Percentiles rank a stretch among this genome's conserved stretches.
Evolutionary conservation across 768 basidiomycete species (phyloP).

Genomic region (Tylopilus felleus): DNA sequence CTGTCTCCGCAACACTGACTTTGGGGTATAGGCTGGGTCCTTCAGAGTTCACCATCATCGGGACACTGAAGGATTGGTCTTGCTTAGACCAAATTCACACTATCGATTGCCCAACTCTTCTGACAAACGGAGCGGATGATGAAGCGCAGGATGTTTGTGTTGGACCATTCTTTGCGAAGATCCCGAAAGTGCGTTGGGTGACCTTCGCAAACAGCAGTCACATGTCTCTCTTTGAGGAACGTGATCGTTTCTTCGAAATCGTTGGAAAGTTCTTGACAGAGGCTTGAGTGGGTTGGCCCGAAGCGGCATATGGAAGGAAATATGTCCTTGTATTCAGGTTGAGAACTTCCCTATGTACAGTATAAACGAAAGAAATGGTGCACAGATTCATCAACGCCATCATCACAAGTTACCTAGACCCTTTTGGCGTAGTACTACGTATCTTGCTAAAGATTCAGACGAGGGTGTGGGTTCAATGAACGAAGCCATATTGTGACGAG

Average conservation of each 20-base stretch:
- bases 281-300: neutral
- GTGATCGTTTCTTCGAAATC: conserved; percentile 18
- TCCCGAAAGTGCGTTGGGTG: conserved; percentile 36
- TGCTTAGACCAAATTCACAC: conserved; percentile 42
- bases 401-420: too few relatives aligned
- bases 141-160: conserved; percentile 35
- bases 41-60: conserved; percentile 39
- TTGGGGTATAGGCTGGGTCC: conserved; percentile 11
- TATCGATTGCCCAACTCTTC: conserved; percentile 38
- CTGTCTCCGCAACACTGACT: neutral
- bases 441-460: too few relatives aligned
- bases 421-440: too few relatives aligned
- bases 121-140: conserved; percentile 39
- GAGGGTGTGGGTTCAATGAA: too few relatives aligned
- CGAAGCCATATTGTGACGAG: too few relatives aligned
- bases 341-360: neutral
- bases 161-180: conserved; percentile 32
- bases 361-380: neutral
- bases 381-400: too few relatives aligned
- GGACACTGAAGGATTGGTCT: conserved; percentile 45
- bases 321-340: neutral
- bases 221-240: conserved; percentile 15
- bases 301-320: neutral
- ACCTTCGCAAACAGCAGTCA: conserved; percentile 27
- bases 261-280: conserved; percentile 14